Evolutionary conservation across 345 rosid genomes (phyloP), one percentile per base, ranked within the genome.

Genomic region (Eucalyptus tenuipes): DNA sequence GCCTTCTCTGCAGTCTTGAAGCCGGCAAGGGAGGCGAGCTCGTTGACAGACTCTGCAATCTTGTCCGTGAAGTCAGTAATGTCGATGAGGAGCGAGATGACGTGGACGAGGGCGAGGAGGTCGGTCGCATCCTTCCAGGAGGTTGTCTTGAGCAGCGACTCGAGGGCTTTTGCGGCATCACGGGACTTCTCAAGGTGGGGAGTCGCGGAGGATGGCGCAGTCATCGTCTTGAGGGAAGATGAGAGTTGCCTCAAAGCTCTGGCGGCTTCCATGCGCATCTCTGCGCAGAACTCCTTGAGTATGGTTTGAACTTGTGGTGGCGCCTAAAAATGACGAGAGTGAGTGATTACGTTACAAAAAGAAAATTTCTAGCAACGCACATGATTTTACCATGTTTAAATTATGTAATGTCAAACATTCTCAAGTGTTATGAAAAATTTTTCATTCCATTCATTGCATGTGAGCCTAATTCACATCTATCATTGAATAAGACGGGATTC

Each of bases 181-280:
- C 87, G 92, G 49, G 96, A 89, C 10, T 93, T 93, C 49, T 90
- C 90, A 9, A 95, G 64, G 92, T 94, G 97, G 47, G 81, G 22
- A 87, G 88, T 90, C 44, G 91, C 89, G 15, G 91, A 88, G 79
- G 89, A 87, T 68, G 94, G 93, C 42, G 13, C 88, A 13, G 71
- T 90, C 96, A 94, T 96, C 87, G 86, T 93, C 91, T 90, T 92
- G 79, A 94, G 71, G 40, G 96, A 92, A 50, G 31, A 22, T 29
- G 98, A 91, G 87, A 96, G 86, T 90, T 94, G 95, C 89, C 91
- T 94, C 59, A 96, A 79, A 53, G 95, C 94, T 88, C 88, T 90
- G 18, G 95, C 95, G 1, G 92, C 93, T 82, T 95, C 97, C 31
- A 3, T 47, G 93, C 95, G 91, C 90, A 95, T 90, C 61, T 89